Base-by-base conservation (phyloP, 169 alveolate species). In the Cryptosporidium ubiquitum region DNA sequence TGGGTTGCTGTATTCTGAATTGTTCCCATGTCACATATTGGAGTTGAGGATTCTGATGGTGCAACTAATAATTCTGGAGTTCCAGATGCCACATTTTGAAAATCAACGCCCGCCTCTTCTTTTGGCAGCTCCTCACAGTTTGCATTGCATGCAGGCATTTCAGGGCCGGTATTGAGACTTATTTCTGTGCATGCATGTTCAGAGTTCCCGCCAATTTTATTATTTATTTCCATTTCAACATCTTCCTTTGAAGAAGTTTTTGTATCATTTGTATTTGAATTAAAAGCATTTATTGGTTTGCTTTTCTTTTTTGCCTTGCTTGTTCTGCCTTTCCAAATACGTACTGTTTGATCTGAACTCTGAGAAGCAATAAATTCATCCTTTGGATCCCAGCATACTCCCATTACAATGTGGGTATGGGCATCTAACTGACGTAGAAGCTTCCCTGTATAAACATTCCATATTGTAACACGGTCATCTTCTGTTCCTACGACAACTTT, bases 281-380 rank as follows among this genome's bases (percentile, higher is more conserved):
- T 58, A 0, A 42, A 40, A 91, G 26, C 79, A 47, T 26, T 74
- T 85, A 12, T 70, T 58, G 55, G 58, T 68, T 66, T 39, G 35
- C 37, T 52, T 33, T 75, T 85, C 84, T 66, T 85, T 69, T 75
- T 85, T 10, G 69, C 16, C 44, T 68, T 85, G 10, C 10, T 35
- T 2, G 61, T 57, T 33, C 64, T 70, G 9, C 92, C 37, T 49
- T 58, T 85, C 92, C 92, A 71, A 18, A 68, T 33, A 29, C 86
- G 66, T 10, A 68, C 86, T 12, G 84, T 74, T 75, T 95, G 97
- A 57, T 95, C 98, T 58, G 96, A 94, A 55, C 97, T 93, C 71
- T 94, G 96, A n/a, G 98, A 95, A 23, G 97, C 98, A 66, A 95
- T 68, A 70, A 91, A 86, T 44, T 93, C 93, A 92, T 64, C 89